phyloP scores from a whole-genome alignment of 148 eudicot species.

The Amaranthus cruentus region DNA sequence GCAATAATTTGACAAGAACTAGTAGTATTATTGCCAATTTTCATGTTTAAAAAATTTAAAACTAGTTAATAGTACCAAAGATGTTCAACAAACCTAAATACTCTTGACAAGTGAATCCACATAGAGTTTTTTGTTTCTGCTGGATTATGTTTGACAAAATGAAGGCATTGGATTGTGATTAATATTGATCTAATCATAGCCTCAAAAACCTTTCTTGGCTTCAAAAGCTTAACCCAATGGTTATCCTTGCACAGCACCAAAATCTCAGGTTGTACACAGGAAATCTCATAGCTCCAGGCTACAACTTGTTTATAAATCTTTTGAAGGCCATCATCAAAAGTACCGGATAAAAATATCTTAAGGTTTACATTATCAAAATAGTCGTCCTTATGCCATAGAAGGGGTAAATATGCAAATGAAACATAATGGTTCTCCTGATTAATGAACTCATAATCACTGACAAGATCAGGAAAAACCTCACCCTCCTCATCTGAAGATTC shows the following conservation, averaged over 20 bases:
- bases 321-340: slow-evolving; percentile 38
- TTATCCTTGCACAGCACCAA: slow-evolving; percentile 50
- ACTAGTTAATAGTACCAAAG: not conserved
- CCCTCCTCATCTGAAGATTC: slow-evolving; percentile 71
- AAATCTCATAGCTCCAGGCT: slow-evolving; percentile 69
- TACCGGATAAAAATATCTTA: slow-evolving; percentile 42
- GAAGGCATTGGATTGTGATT: slow-evolving; percentile 57
- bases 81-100: slow-evolving; percentile 42
- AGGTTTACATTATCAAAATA: slow-evolving; percentile 7
- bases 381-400: slow-evolving; percentile 32
- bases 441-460: slow-evolving; percentile 45
- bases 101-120: slow-evolving; percentile 43
- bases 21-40: no score
- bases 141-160: slow-evolving; percentile 52
- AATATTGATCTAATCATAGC: slow-evolving; percentile 32
- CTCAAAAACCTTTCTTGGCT: slow-evolving; percentile 49
- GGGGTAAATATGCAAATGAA: slow-evolving; percentile 60
- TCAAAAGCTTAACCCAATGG: slow-evolving; percentile 60
- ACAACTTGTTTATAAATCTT: slow-evolving; percentile 49
- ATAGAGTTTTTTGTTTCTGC: slow-evolving; percentile 36
- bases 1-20: no score
- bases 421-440: slow-evolving; percentile 31
- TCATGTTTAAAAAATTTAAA: not conserved
- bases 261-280: slow-evolving; percentile 50
- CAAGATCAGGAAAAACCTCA: slow-evolving; percentile 50